Percentiles rank a stretch among this genome's conserved stretches.
phyloP scores from a whole-genome alignment of 805 yeast species.

The Grigorovia humatica region DNA sequence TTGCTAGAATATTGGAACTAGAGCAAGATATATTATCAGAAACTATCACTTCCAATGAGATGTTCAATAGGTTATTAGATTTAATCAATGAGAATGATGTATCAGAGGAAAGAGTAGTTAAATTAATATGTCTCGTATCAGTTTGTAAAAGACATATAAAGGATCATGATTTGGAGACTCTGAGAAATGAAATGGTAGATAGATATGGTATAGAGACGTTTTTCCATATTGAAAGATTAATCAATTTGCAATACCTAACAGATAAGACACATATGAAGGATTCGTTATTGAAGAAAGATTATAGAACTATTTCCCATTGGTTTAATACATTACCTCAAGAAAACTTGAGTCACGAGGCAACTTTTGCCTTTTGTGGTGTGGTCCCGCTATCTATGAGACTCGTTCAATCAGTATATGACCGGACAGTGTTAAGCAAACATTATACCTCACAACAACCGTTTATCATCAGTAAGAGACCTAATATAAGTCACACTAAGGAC shows the following conservation, averaged over 20 bases:
- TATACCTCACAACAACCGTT: conserved; percentile 26
- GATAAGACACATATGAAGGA: conserved; percentile 7
- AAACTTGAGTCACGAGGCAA: conserved; percentile 5
- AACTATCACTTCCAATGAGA: conserved; percentile 29
- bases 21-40: conserved; percentile 64
- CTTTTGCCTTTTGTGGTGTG: conserved; percentile 70
- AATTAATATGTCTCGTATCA: conserved; percentile 48
- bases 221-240: conserved; percentile 18
- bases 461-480: conserved; percentile 22
- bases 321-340: conserved; percentile 20
- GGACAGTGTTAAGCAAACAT: conserved; percentile 38
- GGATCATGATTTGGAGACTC: conserved; percentile 46
- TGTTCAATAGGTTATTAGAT: conserved; percentile 33
- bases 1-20: conserved; percentile 43
- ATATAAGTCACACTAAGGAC: conserved; percentile 12
- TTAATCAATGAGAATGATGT: conserved; percentile 39
- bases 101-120: conserved; percentile 35
- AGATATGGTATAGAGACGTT: conserved; percentile 47
- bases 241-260: conserved; percentile 11
- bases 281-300: conserved; percentile 14
- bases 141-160: conserved; percentile 59
- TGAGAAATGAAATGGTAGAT: conserved; percentile 48
- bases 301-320: conserved; percentile 17
- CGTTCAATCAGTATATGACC: conserved; percentile 54
- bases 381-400: conserved; percentile 68